Conservation (phyloP, 495 filamentous ascomycete species). For the Poronia punctata region DNA sequence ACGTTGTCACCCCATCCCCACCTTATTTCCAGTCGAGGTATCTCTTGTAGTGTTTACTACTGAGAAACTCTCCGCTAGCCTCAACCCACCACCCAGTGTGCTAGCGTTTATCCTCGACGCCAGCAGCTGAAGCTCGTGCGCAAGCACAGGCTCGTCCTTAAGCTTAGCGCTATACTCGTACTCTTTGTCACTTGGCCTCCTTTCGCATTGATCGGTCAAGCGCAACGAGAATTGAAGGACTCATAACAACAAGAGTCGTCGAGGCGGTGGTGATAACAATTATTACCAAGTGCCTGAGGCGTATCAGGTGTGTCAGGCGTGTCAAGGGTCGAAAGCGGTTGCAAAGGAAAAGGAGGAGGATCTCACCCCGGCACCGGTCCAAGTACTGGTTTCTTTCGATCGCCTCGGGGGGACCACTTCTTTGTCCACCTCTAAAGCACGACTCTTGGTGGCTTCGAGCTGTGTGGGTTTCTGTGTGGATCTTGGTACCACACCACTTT, state of each 20-base stretch:
- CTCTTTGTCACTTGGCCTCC: no score
- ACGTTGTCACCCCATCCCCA: slow-evolving; percentile 7
- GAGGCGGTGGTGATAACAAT: no score
- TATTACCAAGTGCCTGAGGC: no score
- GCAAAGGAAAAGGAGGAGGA: slow-evolving; percentile 6
- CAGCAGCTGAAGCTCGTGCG: no score
- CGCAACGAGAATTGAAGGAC: no score
- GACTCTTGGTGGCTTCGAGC: slow-evolving; percentile 18
- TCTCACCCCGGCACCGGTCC: slow-evolving; percentile 5
- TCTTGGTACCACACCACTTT: slow-evolving; percentile 16
- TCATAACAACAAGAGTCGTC: no score
- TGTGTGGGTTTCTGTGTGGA: slow-evolving; percentile 15
- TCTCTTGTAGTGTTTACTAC: slow-evolving; percentile 2
- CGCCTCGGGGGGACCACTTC: slow-evolving; percentile 11
- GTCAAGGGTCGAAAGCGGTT: slow-evolving; percentile 5
- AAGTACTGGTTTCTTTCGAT: slow-evolving; percentile 9
- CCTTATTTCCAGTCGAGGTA: slow-evolving; percentile 8
- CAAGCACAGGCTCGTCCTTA: no score
- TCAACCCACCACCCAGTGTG: no score
- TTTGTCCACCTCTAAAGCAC: slow-evolving; percentile 15
- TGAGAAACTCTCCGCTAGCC: no score
- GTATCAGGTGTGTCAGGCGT: slow-evolving; percentile 8
- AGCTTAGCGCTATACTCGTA: no score
- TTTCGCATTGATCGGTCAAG: no score
- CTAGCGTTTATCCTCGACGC: no score